A percentile compares a stretch with the other conserved stretches of the same genome.
Evolutionary conservation across 176 grass and related monocot genomes (phyloP).

Genomic region (Dendrocalamus sinicus): DNA sequence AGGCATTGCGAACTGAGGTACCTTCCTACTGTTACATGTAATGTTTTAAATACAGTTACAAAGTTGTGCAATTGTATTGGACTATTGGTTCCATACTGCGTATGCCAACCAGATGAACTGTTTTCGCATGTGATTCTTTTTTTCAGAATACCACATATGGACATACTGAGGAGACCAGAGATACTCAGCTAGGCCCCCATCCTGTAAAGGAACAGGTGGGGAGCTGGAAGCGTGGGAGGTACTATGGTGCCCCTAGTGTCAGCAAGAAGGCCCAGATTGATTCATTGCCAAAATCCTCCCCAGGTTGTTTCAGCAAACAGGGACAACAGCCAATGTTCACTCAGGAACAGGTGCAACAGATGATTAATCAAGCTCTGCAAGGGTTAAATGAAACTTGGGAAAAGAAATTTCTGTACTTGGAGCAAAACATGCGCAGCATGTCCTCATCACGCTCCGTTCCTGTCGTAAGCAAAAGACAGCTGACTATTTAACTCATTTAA

Average conservation of each 20-base stretch:
- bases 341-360: slow-evolving; percentile 52
- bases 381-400: slow-evolving; percentile 57
- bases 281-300: slow-evolving; percentile 37
- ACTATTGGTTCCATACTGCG: background rate
- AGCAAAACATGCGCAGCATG: slow-evolving; percentile 40
- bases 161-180: background rate
- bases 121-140: slow-evolving; percentile 23
- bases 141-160: slow-evolving; percentile 11
- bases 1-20: slow-evolving; percentile 32
- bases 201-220: slow-evolving; percentile 30
- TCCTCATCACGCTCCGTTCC: background rate
- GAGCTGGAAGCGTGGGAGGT: slow-evolving; percentile 29
- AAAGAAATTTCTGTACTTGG: slow-evolving; percentile 49
- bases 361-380: slow-evolving; percentile 55
- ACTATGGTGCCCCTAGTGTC: background rate
- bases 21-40: slow-evolving; percentile 23
- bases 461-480: slow-evolving; percentile 23
- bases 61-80: background rate
- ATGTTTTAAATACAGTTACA: background rate
- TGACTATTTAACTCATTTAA: slow-evolving; percentile 14
- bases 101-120: slow-evolving; percentile 17
- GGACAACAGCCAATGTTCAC: slow-evolving; percentile 44
- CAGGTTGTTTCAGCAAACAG: slow-evolving; percentile 30
- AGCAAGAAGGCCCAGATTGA: slow-evolving; percentile 27
- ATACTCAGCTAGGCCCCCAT: slow-evolving; percentile 19